phyloP scores from a whole-genome alignment of 2,329 filamentous ascomycete species.

The Fusarium sp. region DNA sequence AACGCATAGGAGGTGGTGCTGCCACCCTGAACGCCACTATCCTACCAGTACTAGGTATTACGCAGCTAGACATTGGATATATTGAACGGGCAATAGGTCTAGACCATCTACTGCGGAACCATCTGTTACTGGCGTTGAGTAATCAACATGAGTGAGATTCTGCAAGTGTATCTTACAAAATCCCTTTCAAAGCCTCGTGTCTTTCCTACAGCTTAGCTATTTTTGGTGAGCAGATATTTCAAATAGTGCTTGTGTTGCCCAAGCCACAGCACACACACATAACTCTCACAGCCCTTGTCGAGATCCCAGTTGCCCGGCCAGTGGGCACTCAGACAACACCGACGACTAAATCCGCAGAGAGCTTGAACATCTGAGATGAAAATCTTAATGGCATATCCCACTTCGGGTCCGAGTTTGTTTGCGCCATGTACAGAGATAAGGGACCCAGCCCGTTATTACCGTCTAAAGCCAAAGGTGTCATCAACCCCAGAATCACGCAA shows the following conservation, averaged over 20 bases:
- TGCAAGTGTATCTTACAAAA: no score
- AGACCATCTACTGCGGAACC: not conserved
- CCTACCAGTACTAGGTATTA: not conserved
- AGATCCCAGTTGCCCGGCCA: accelerated
- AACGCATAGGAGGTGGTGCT: not conserved
- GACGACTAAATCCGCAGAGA: no score
- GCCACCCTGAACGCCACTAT: not conserved
- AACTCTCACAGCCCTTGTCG: not conserved
- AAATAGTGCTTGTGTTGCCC: no score
- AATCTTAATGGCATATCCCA: not conserved
- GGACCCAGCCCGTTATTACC: not conserved
- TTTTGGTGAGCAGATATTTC: no score
- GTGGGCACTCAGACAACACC: not conserved
- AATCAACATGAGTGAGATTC: not conserved
- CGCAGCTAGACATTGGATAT: not conserved
- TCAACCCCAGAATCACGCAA: slow-evolving; percentile 17
- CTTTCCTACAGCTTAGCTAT: no score
- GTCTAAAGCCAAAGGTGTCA: not conserved
- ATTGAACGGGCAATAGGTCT: not conserved
- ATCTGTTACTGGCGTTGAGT: not conserved
- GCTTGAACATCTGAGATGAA: accelerated
- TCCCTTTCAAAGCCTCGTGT: accelerated
- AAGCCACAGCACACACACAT: no score
- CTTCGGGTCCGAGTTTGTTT: not conserved
- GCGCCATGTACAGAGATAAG: not conserved